Evolutionary conservation across 176 grass and related monocot species (phyloP), one percentile per base, ranked within the genome.

Genomic region (Paspalum notatum): DNA sequence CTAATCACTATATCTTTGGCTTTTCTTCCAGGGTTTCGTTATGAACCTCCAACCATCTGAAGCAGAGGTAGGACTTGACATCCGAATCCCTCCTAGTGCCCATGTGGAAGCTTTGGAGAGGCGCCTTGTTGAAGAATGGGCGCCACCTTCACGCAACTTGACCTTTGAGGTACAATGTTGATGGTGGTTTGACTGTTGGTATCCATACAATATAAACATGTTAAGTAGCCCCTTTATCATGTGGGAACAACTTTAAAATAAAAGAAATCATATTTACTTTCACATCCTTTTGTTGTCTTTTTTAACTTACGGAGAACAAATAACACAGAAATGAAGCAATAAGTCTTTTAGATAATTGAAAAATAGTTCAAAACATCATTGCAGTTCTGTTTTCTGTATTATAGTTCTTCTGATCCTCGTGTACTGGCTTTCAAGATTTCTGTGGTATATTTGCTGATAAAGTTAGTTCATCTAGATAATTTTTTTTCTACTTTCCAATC

Each of bases 31-130:
- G 92, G 96, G 96, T 74, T 99, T 99, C 86, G 90, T 99, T 46
- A 99, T 99, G 96, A 99, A 99, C 72, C 84, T 99, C 53, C 92
- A 99, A 79, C 96, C 92, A 82, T 99, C 92, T 80, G 96, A 95
- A 91, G 90, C 88, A 74, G 90, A 99, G 87, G 79, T 99, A 68
- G 96, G 96, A 27, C 79, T 99, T 79, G 96, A 95, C 53, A 74
- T 99, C 59, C 84, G 92, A 59, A 76, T 99, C 25, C 92, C 96
- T 69, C 96, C 96, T 76, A 74, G 60, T 64, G 86, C 61, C 82
- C 61, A 93, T 82, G 68, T 73, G 32, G 83, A 91, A 72, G 92
- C 81, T 80, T 53, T 99, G 37, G 88, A 99, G 82, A 93, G 42
- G 70, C 96, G 88, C 16, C 77, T 99, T 73, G 80, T 78, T 64